These are phyloP conservation scores for Eucalyptus paniculata DNA, from an alignment of 345 rosid genomes.

Conservation along the genomic window DNA sequence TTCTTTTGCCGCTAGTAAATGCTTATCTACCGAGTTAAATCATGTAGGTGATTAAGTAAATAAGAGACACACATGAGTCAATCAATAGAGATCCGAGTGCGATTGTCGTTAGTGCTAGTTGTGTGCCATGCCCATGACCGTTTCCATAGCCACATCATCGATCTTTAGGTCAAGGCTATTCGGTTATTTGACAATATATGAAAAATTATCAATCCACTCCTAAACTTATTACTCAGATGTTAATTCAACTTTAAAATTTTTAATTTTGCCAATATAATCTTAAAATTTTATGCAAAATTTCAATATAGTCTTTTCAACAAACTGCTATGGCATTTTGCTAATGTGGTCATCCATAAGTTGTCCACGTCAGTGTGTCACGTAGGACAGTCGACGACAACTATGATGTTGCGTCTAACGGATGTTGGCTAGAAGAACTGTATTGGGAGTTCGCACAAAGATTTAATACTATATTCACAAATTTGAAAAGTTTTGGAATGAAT, in stretches of 20 bases:
- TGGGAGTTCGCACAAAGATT: neutral
- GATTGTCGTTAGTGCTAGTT: too few relatives aligned
- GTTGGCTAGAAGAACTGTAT: neutral
- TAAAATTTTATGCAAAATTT: neutral
- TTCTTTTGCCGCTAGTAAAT: too few relatives aligned
- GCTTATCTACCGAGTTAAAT: too few relatives aligned
- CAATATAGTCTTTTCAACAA: neutral
- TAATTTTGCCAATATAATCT: neutral
- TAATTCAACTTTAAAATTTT: neutral
- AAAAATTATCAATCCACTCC: too few relatives aligned
- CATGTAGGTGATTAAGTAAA: too few relatives aligned
- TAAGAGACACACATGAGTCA: too few relatives aligned
- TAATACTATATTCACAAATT: neutral
- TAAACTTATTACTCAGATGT: neutral
- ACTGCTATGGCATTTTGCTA: accelerated
- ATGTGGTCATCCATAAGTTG: neutral
- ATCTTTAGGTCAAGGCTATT: too few relatives aligned
- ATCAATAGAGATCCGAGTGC: too few relatives aligned
- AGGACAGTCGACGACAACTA: accelerated
- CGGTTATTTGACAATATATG: too few relatives aligned
- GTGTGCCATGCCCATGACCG: too few relatives aligned
- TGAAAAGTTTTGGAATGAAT: accelerated
- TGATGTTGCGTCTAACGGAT: neutral
- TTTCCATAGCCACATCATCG: too few relatives aligned
- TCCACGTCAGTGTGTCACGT: neutral